Evolutionary conservation across 2,329 filamentous ascomycete genomes (phyloP).

Genomic region (Trichoderma arundinaceum): DNA sequence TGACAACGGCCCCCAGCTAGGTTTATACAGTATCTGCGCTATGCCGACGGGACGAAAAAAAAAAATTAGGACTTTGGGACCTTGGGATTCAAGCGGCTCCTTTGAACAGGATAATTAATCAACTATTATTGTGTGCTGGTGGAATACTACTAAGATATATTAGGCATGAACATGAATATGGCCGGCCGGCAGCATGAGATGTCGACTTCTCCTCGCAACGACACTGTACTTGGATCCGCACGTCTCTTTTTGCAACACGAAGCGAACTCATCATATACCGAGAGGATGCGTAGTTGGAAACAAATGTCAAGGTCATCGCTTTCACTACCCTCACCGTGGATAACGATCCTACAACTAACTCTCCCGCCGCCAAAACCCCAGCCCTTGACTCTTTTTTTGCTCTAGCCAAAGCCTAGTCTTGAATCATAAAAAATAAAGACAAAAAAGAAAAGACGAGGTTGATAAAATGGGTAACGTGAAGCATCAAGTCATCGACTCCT

Average conservation of each 20-base stretch:
- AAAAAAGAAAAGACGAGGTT: slow-evolving; percentile 32
- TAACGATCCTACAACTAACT: slow-evolving; percentile 6
- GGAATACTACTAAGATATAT: neutral
- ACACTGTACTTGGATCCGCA: neutral
- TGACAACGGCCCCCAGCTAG: neutral
- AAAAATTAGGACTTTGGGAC: neutral
- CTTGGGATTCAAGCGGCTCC: neutral
- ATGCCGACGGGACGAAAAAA: neutral
- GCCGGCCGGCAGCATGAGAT: neutral
- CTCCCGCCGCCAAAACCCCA: slow-evolving; percentile 16
- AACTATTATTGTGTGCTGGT: neutral
- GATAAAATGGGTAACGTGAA: slow-evolving; percentile 31
- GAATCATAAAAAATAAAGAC: slow-evolving; percentile 18
- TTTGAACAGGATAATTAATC: neutral
- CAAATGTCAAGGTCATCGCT: slow-evolving; percentile 15
- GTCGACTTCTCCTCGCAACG: slow-evolving; percentile 7
- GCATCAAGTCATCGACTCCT: slow-evolving; percentile 31
- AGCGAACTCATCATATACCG: neutral
- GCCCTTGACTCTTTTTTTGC: slow-evolving; percentile 25
- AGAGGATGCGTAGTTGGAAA: neutral
- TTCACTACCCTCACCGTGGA: slow-evolving; percentile 12
- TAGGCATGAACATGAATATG: neutral
- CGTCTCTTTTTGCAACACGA: neutral
- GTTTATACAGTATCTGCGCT: neutral
- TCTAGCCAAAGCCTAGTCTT: slow-evolving; percentile 31